A percentile compares a stretch with the other conserved stretches of the same genome.
phyloP scores from a whole-genome alignment of 768 basidiomycete species.

The Tulasnella calospora region DNA sequence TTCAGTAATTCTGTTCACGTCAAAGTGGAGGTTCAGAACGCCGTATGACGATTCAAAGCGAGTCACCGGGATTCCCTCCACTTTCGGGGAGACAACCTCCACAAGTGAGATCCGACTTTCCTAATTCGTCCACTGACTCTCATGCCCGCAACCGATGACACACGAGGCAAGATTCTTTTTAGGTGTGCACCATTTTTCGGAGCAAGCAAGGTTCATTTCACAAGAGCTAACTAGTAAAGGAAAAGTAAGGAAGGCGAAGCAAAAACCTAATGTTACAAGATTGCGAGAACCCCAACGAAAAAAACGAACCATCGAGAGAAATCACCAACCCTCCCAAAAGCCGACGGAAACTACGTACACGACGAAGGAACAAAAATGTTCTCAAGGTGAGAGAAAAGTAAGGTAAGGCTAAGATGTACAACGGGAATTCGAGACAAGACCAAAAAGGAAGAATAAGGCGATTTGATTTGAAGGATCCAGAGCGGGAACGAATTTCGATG shows the following conservation, averaged over 20 bases:
- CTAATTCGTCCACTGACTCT: not conserved
- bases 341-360: not conserved
- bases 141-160: not conserved
- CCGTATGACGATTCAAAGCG: not conserved
- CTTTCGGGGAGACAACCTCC: not conserved
- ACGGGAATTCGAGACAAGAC: not conserved
- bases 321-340: conserved; percentile 1
- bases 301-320: not conserved
- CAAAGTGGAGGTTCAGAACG: not conserved
- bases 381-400: not conserved
- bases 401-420: conserved; percentile 7
- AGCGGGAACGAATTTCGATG: conserved; percentile 7
- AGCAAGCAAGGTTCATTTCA: conserved; percentile 12
- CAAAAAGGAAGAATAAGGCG: conserved; percentile 5
- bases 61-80: not conserved
- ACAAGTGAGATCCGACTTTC: not conserved
- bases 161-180: not conserved
- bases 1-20: not conserved
- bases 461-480: not conserved
- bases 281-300: not conserved
- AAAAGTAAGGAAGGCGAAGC: not conserved
- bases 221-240: conserved; percentile 4
- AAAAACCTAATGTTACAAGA: conserved; percentile 12
- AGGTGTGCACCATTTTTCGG: not conserved
- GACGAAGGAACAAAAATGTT: not conserved